A percentile compares a stretch with the other conserved stretches of the same genome.
phyloP scores from a whole-genome alignment of 2,329 filamentous ascomycete genomes.

The Calonectria multiphialidica region DNA sequence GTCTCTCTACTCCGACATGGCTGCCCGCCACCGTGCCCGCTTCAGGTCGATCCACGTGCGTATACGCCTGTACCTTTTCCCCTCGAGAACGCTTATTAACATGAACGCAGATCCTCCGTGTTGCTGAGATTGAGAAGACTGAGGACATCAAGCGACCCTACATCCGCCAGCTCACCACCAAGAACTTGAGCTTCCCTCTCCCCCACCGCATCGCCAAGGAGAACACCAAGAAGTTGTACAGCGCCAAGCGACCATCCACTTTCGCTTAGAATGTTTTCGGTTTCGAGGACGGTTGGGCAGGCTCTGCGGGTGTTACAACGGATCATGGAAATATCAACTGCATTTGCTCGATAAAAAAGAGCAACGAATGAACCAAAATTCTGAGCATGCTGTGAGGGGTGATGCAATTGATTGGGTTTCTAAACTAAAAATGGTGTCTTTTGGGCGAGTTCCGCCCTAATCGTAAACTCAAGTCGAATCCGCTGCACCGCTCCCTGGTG shows the following conservation, averaged over 20 bases:
- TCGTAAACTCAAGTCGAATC: conserved; percentile 32
- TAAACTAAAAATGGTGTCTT: conserved; percentile 31
- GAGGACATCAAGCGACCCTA: conserved; percentile 98
- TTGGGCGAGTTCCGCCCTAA: conserved; percentile 13
- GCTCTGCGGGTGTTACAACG: conserved; percentile 72
- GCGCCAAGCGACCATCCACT: conserved; percentile 92
- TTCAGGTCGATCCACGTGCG: conserved; percentile 99
- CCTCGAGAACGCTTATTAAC: conserved; percentile 21
- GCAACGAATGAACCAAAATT: conserved; percentile 60
- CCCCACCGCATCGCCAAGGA: conserved; percentile 93
- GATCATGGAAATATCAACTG: conserved; percentile 71
- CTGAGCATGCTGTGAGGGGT: conserved; percentile 44
- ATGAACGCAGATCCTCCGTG: conserved; percentile 86
- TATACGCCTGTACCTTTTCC: conserved; percentile 41
- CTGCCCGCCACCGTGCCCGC: conserved; percentile 94
- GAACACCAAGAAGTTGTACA: conserved; percentile 90
- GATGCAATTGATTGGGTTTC: conserved; percentile 46
- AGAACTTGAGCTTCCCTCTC: conserved; percentile 97
- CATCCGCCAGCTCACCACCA: conserved; percentile 98
- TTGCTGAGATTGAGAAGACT: conserved; percentile 95
- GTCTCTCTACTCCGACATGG: conserved; percentile 99
- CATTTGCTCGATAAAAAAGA: conserved; percentile 65
- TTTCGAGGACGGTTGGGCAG: conserved; percentile 64
- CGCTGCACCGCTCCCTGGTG: conserved; percentile 42
- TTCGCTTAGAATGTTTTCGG: conserved; percentile 86